Base-by-base conservation (phyloP, 129 eudicot species). In the Heracleum sosnowskyi region DNA sequence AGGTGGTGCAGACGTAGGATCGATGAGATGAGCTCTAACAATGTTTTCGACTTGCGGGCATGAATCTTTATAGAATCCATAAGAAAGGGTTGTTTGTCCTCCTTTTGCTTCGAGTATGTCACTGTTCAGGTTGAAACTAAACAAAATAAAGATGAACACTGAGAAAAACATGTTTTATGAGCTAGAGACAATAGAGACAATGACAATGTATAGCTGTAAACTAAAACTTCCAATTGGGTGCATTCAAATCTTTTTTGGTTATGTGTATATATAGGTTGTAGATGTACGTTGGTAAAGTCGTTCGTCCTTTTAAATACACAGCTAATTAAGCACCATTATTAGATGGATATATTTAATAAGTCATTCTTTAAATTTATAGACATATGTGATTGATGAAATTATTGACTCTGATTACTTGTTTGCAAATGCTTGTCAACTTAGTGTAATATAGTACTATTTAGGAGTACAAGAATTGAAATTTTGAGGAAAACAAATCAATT, bases 31-130 rank as follows among this genome's bases (percentile, higher is more conserved):
- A 57, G 68, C 75, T 77, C 79, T 80, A 36, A 87, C 84, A 73
- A 84, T 87, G 81, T 68, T 20, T 49, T 84, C 90, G 29, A 87
- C 73, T 10, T 82, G 74, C 16, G 90, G 90, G 70, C 90, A 87
- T 7, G 82, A 68, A 37, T 84, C 47, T 0, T 51, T 47, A 55
- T 87, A 87, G 55, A 78, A 87, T 49, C 80, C 78, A 71, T 69
- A 86, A 77, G 90, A 86, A 10, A 86, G 89, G 22, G 36, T 44
- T 0, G 46, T 63, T 22, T 4, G 70, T 60, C 2, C 33, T 29
- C 37, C 37, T 64, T 12, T 64, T 29, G 37, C 70, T 64, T 29
- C 70, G 12, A 64, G 70, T 64, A 64, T 1, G 7, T 64, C 3
- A 15, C 22, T 29, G 22, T 64, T 64, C 0, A 64, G 20, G 70